Evolutionary conservation across 257 asterid species (phyloP).

Genomic region (Nyctanthes arbortristis): DNA sequence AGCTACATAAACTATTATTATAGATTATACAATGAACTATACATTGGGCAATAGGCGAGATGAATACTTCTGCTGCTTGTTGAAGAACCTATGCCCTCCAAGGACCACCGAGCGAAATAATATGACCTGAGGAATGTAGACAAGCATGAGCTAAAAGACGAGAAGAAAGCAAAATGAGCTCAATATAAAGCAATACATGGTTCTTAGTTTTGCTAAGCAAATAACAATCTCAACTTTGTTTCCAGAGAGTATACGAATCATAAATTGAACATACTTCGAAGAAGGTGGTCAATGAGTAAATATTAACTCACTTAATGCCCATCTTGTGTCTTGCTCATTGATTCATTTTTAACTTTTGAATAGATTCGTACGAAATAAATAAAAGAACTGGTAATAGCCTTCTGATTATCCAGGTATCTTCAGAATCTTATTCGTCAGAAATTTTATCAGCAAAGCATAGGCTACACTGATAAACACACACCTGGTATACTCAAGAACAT

Average conservation of each 20-base stretch:
- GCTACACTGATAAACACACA: neutral
- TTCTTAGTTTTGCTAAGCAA: neutral
- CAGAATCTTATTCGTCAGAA: neutral
- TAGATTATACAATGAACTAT: neutral
- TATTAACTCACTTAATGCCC: neutral
- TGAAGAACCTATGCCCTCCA: neutral
- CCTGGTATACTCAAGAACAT: neutral
- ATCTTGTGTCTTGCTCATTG: neutral
- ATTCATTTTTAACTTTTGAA: neutral
- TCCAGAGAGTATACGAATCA: neutral
- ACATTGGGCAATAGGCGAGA: neutral
- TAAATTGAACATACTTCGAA: neutral
- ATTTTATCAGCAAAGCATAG: neutral
- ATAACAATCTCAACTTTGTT: neutral
- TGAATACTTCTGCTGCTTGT: neutral
- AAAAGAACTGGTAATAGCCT: neutral
- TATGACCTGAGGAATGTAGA: neutral
- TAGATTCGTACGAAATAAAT: neutral
- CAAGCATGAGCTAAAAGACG: neutral
- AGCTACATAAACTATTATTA: neutral
- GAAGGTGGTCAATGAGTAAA: no score
- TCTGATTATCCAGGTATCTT: neutral
- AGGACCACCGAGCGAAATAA: neutral
- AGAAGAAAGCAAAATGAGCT: neutral
- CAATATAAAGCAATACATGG: neutral